Evolutionary conservation across 805 yeast species (phyloP), one percentile per base, ranked within the genome.

Genomic region (Candida coleopterorum): DNA sequence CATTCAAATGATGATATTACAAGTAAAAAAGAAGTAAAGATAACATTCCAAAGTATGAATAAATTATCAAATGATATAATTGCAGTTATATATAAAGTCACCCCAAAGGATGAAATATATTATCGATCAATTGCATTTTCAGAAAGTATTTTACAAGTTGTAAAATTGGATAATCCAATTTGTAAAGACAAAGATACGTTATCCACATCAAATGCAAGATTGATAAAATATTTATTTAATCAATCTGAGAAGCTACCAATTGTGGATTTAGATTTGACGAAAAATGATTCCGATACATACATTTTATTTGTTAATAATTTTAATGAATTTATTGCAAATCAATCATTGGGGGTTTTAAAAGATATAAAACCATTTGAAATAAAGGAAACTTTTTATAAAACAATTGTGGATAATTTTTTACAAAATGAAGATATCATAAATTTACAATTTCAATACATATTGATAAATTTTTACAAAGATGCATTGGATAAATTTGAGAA

Each of bases 41-140:
- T 60, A 18, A 42, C 55, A 8, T 53, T 49, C 25, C 56, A 50
- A 26, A 63, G 60, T 3, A 45, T 46, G 14, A 46, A 46, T 9
- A 29, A 48, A 15, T 40, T 43, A 15, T 28, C 35, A 8, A 45
- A 44, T 31, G 58, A 56, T 4, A 32, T 58, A 4, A 16, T 55
- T 10, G 39, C 55, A 5, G 27, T 61, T 2, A 47, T 49, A 3
- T 58, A 53, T 38, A 53, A 54, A 32, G 38, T 53, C 4, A 38
- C 44, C 4, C 62, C 66, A 6, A 55, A 50, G 22, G 49, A 55
- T 35, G 50, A 48, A 8, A 36, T 60, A 7, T 51, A 50, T 36
- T 60, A 62, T 39, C 46, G 48, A 11, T 56, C 53, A 25, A 34
- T 44, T 18, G 52, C 64, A 8, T 50, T 49, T 37, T 45, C 45